A percentile compares a stretch with the other conserved stretches of the same genome.
Evolutionary conservation across 371 early-diverging fungal species (phyloP).

Genomic region (Rhizopus delemar): DNA sequence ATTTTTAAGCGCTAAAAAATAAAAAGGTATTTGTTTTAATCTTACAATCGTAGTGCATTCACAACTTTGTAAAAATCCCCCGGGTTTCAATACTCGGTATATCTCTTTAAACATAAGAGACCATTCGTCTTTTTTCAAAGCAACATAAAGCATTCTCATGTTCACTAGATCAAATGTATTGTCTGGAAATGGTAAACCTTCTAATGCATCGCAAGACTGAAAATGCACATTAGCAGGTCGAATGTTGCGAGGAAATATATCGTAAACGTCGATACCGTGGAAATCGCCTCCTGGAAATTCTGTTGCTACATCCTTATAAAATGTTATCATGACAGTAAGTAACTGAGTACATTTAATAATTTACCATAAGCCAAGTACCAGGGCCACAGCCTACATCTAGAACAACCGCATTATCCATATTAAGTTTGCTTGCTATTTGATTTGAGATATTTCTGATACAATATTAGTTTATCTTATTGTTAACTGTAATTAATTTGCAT

Average conservation of each 20-base stretch:
- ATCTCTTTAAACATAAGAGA: constrained; percentile 47
- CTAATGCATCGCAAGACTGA: constrained; percentile 44
- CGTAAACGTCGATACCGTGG: constrained; percentile 57
- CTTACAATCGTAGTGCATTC: constrained; percentile 49
- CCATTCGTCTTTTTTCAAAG: constrained; percentile 56
- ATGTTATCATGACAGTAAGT: constrained; percentile 28
- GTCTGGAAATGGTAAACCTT: constrained; percentile 58
- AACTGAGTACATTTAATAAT: not conserved
- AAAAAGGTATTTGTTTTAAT: not conserved
- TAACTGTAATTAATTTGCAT: not conserved
- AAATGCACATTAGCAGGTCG: constrained; percentile 52
- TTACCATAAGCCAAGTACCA: constrained; percentile 60
- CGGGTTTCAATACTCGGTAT: constrained; percentile 56
- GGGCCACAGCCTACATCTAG: constrained; percentile 58
- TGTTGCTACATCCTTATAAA: constrained; percentile 54
- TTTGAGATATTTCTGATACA: constrained; percentile 15
- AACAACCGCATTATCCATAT: constrained; percentile 21
- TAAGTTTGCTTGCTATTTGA: not conserved
- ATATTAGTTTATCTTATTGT: not conserved
- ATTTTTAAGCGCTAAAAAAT: not conserved
- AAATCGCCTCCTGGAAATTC: constrained; percentile 57
- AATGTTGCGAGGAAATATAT: constrained; percentile 53
- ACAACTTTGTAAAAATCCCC: constrained; percentile 57
- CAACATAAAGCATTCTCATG: constrained; percentile 55
- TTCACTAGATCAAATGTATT: constrained; percentile 63